Base-by-base conservation (phyloP, 352 stramenopile species). In the Saprolegnia parasitica region DNA sequence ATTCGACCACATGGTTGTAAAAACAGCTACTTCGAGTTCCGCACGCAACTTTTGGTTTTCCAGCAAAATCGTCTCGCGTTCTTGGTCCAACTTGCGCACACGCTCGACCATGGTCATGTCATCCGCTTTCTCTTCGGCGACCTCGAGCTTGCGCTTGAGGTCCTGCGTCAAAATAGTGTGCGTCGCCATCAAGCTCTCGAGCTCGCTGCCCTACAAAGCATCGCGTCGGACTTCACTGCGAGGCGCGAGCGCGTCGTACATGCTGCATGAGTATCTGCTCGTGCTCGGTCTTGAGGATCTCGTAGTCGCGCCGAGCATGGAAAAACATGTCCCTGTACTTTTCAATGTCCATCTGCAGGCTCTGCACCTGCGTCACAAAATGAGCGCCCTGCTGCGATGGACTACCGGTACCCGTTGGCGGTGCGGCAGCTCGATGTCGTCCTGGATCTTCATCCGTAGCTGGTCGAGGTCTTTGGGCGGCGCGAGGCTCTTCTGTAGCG, bases 231-330 rank as follows among this genome's bases (percentile, higher is more conserved):
- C 6, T 15, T 9, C 9, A 39, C 35, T 57, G 20, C 18, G 24
- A 65, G 26, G 24, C 0, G 16, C 21, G 45, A 52, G n/a, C 20
- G 20, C 24, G 29, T 5, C 29, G 24, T 67, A 32, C 81, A 71
- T 93, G 85, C 54, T 93, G 81, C 29, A 90, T 78, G 0, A 83
- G 78, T 67, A 81, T 91, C 75, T 93, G 84, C 57, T 93, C 87
- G 77, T 91, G 92, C 76, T 93, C 87, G 35, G 86, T 86, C 73
- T 93, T 93, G 23, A 95, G 60, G 8, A 89, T 72, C 65, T 95
- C 87, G 68, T 81, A 87, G 56, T 93, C 87, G 23, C 84, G 78
- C 18, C 83, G 87, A 55, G 88, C 70, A 4, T 81, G 74, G 58
- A 91, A 92, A 23, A 78, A 79, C 29, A 84, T 71, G 42, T 91